Conservation (phyloP, 2,329 filamentous ascomycete species). For the Alternaria solani region DNA sequence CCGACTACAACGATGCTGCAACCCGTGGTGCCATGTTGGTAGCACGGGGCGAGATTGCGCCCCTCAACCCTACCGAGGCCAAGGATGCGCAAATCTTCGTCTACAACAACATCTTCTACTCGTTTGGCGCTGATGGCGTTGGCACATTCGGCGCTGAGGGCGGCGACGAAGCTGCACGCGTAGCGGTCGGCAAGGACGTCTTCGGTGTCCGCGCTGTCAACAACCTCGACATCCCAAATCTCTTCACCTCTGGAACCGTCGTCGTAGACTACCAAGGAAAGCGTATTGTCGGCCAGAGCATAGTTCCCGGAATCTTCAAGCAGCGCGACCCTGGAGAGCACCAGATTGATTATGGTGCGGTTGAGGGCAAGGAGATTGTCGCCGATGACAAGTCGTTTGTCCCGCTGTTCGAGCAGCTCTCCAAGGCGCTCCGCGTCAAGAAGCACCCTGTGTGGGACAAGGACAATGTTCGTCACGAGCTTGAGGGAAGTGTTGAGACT, state of each 20-base stretch:
- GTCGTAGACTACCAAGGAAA: constrained; percentile 97
- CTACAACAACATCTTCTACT: constrained; percentile 99
- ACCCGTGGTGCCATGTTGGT: constrained; percentile 91
- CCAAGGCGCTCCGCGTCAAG: constrained; percentile 89
- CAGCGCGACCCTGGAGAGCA: constrained; percentile 97
- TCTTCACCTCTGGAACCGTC: constrained; percentile 95
- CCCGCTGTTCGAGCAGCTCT: constrained; percentile 85
- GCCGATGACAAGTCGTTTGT: constrained; percentile 89
- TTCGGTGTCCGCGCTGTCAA: constrained; percentile 94
- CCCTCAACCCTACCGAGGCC: constrained; percentile 92
- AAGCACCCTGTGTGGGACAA: constrained; percentile 98
- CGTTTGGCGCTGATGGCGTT: constrained; percentile 95
- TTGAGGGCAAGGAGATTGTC: constrained; percentile 95
- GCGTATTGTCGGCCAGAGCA: constrained; percentile 95
- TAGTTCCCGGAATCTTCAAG: constrained; percentile 98
- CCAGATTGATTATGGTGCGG: constrained; percentile 98
- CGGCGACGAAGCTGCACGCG: constrained; percentile 92
- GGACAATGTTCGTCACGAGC: constrained; percentile 84
- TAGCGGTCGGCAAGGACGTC: constrained; percentile 96
- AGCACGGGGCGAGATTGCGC: constrained; percentile 88
- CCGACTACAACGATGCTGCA: constrained; percentile 96
- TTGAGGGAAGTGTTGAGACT: constrained; percentile 96
- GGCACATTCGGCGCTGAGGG: constrained; percentile 97
- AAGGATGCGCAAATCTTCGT: constrained; percentile 97
- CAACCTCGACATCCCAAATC: constrained; percentile 91